Evolutionary conservation across 192 early-diverging fungal genomes (phyloP), one percentile per base, ranked within the genome.

Genomic region (Coemansia erecta): DNA sequence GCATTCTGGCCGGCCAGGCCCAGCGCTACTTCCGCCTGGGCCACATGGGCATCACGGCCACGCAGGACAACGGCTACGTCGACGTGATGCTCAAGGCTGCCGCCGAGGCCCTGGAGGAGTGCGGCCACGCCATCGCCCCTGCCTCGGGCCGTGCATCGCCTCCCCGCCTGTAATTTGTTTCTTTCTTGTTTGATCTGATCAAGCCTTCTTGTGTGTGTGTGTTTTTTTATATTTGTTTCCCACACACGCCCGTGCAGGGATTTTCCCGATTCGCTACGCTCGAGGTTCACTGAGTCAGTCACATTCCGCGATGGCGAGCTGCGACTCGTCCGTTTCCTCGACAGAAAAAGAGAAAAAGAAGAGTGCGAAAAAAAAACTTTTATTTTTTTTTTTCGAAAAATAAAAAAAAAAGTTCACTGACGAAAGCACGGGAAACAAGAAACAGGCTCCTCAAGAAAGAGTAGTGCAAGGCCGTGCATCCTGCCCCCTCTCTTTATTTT

Each of bases 11-110:
- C 13, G 83, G 85, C 43, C 84, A 92, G 54, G 89, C 89, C 3
- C 70, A 86, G 21, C 87, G 92, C 65, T 98, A 98, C 83, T 98
- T 98, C 85, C 90, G 96, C 52, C 82, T 97, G 37, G 94, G 87
- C 47, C 91, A 92, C 64, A 91, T 92, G 91, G 89, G 89, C 70
- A 84, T 92, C 63, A 86, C 88, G 21, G 89, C 86, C 42, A 86
- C 83, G 22, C 84, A 87, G 68, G 75, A 83, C 53, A 80, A 89
- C 58, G 78, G 81, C 37, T 85, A 87, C 58, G 75, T 91, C 22
- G 83, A 87, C 37, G 75, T 81, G 47, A 87, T 85, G 40, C 81
- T 87, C 66, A 79, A 84, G 51, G 85, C 87, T 15, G 80, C 86
- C 54, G 72, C 72, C 46, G 60, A 65, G 48, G 82, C 86, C 12